Percentiles rank a stretch among this genome's conserved stretches.
Conservation (phyloP, 1,284 basidiomycete genomes). For the Pseudomicrostroma phylloplanum region DNA sequence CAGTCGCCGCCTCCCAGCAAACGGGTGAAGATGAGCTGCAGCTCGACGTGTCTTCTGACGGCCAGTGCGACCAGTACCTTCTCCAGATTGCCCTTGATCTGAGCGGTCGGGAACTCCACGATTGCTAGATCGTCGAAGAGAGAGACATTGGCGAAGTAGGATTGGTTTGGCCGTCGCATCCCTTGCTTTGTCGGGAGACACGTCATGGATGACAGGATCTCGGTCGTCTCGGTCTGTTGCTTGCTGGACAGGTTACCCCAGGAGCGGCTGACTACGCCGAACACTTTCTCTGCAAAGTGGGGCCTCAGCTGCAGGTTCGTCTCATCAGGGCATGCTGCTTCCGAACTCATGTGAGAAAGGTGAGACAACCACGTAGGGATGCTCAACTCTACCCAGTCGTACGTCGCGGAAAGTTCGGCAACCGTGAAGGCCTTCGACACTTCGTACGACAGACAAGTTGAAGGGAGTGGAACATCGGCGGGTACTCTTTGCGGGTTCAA, state of each 20-base stretch:
- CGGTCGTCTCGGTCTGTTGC: conserved; percentile 60
- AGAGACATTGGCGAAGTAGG: conserved; percentile 82
- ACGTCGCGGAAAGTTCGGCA: conserved; percentile 47
- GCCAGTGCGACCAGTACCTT: conserved; percentile 71
- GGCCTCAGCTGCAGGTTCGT: conserved; percentile 67
- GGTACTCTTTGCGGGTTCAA: conserved; percentile 71
- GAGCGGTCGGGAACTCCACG: conserved; percentile 64
- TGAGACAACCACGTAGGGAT: conserved; percentile 71
- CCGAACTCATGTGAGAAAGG: conserved; percentile 53
- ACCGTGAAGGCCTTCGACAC: conserved; percentile 59
- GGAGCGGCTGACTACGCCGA: conserved; percentile 65
- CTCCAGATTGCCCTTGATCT: conserved; percentile 70
- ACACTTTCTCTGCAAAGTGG: conserved; percentile 74
- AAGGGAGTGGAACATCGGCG: conserved; percentile 73
- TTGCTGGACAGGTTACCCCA: conserved; percentile 67
- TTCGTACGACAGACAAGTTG: conserved; percentile 67
- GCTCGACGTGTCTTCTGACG: conserved; percentile 77
- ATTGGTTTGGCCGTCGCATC: conserved; percentile 65
- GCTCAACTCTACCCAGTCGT: conserved; percentile 72
- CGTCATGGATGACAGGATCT: conserved; percentile 60
- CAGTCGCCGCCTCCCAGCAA: conserved; percentile 52
- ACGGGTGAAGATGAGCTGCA: conserved; percentile 53
- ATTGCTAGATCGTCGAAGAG: conserved; percentile 77
- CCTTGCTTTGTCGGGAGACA: conserved; percentile 82
- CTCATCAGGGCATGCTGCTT: conserved; percentile 46